These are phyloP conservation scores for Groenewaldozyma sp. DNA, from an alignment of 1,139 yeast genomes.

Conservation along the genomic window DNA sequence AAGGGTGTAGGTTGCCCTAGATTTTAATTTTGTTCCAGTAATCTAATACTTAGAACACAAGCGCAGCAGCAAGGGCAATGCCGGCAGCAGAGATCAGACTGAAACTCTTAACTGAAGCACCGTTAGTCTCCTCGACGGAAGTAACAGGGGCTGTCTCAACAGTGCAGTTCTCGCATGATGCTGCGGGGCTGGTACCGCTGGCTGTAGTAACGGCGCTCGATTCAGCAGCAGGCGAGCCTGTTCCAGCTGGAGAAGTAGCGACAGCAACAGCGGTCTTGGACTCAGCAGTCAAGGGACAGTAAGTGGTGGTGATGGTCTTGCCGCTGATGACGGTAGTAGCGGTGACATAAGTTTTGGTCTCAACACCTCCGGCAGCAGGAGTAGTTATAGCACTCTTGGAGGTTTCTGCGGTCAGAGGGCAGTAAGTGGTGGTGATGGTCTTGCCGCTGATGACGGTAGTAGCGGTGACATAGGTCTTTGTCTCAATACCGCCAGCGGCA, in stretches of 20 bases:
- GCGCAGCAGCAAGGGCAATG: not conserved
- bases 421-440: slow-evolving; percentile 1
- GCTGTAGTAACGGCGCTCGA: not conserved
- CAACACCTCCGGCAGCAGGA: slow-evolving; percentile 1
- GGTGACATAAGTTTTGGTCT: slow-evolving; percentile 4
- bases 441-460: not conserved
- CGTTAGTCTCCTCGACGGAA: slow-evolving; percentile 2
- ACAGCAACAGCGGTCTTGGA: not conserved
- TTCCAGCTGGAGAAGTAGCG: slow-evolving; percentile 1
- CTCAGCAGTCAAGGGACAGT: slow-evolving; percentile 4
- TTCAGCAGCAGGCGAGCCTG: not conserved
- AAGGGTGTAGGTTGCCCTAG: too few relatives aligned
- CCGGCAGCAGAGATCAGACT: not conserved
- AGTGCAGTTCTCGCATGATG: too few relatives aligned
- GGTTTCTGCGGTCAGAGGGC: not conserved
- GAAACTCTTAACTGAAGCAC: not conserved
- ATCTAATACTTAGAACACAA: too few relatives aligned
- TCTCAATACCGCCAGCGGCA: not conserved
- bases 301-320: slow-evolving; percentile 7
- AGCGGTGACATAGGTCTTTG: not conserved
- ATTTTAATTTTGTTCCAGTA: too few relatives aligned
- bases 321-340: slow-evolving; percentile 9
- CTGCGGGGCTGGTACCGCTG: too few relatives aligned
- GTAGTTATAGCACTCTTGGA: not conserved
- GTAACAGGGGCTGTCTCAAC: too few relatives aligned